Evolutionary conservation across 2,329 filamentous ascomycete species (phyloP).

Genomic region (Epichloe brachyelytri): DNA sequence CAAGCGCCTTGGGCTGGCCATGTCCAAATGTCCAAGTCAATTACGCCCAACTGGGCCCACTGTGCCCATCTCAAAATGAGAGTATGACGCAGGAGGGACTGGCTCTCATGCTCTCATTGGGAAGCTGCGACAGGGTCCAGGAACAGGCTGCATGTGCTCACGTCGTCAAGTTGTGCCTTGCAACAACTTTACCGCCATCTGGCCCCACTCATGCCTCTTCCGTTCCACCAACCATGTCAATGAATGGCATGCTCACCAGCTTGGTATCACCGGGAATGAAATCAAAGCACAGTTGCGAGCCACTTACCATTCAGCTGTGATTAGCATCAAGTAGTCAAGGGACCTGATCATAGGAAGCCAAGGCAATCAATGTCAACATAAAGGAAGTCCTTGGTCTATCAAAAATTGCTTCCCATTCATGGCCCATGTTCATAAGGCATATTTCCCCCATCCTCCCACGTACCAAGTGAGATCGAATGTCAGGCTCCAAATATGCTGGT

Average conservation of each 20-base stretch:
- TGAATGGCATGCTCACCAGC: no score
- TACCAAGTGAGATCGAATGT: background rate
- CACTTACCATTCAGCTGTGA: background rate
- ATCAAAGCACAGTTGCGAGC: no score
- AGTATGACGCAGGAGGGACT: conserved; percentile 10
- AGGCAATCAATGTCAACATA: background rate
- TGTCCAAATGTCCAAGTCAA: background rate
- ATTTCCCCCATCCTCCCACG: background rate
- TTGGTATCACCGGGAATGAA: background rate
- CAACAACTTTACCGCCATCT: no score
- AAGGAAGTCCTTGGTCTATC: background rate
- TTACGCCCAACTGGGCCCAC: background rate
- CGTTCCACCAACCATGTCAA: background rate
- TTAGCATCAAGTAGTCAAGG: background rate
- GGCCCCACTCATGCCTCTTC: background rate
- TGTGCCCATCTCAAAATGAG: background rate
- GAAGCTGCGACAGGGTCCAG: conserved; percentile 6
- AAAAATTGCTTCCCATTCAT: background rate
- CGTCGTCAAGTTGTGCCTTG: background rate
- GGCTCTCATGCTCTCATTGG: background rate
- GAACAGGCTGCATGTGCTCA: background rate
- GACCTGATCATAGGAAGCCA: background rate
- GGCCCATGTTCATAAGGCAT: conserved; percentile 2
- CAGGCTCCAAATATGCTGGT: background rate
- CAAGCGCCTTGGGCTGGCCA: background rate